Evolutionary conservation across 1,284 basidiomycete genomes (phyloP).

Genomic region (Hemileia vastatrix): DNA sequence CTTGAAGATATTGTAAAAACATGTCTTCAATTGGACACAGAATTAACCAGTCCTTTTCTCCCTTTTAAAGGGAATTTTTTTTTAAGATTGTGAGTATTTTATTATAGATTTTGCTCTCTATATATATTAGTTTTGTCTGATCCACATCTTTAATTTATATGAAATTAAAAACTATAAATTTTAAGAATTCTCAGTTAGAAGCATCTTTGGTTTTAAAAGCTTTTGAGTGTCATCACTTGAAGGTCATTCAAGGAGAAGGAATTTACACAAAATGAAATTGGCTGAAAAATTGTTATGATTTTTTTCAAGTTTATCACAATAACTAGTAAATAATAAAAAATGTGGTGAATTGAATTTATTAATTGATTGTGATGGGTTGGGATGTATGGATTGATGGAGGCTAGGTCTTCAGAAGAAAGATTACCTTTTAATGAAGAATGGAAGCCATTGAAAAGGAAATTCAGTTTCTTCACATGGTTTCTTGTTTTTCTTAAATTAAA

Average conservation of each 20-base stretch:
- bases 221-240: conserved; percentile 7
- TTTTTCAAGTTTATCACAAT: not conserved
- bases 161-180: too few species aligned
- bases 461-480: too few species aligned
- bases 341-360: too few species aligned
- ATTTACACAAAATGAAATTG: conserved; percentile 10
- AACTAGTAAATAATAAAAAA: too few species aligned
- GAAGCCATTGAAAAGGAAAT: too few species aligned
- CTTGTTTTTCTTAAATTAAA: too few species aligned
- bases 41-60: not conserved
- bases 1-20: conserved; percentile 11
- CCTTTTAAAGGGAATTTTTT: not conserved
- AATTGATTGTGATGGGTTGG: too few species aligned
- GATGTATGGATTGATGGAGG: too few species aligned
- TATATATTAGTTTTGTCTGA: not conserved
- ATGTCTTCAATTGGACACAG: conserved; percentile 6
- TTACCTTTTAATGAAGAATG: too few species aligned
- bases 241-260: not conserved
- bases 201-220: conserved; percentile 6
- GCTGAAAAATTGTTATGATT: conserved; percentile 6
- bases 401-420: too few species aligned
- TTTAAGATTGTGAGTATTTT: conserved; percentile 8
- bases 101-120: not conserved
- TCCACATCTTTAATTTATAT: too few species aligned
- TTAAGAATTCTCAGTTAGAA: conserved; percentile 9